A percentile compares a stretch with the other conserved stretches of the same genome.
phyloP scores from a whole-genome alignment of 140 eudicot genomes.

The Senecio squalidus region DNA sequence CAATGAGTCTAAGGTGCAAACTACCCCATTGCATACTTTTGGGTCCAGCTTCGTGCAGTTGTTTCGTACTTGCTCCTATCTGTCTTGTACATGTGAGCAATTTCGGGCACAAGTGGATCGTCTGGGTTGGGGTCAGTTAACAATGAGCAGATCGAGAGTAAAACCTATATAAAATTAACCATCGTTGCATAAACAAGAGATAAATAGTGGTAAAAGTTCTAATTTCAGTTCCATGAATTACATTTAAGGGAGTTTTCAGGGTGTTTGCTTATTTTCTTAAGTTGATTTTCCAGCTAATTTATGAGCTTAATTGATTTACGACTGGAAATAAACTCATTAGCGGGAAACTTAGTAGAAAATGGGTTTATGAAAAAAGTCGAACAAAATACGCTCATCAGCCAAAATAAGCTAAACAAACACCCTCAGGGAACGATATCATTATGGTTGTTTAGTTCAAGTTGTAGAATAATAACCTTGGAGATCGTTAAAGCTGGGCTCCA shows the following conservation, averaged over 20 bases:
- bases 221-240: too few relatives aligned
- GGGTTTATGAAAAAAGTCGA: too few relatives aligned
- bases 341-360: too few relatives aligned
- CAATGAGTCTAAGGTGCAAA: background rate
- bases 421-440: too few relatives aligned
- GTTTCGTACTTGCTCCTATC: constrained; percentile 39
- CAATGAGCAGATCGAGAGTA: constrained; percentile 32
- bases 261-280: too few relatives aligned
- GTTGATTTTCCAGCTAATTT: too few relatives aligned
- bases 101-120: constrained; percentile 42
- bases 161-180: constrained; percentile 2
- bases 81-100: constrained; percentile 45
- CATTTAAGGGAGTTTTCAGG: too few relatives aligned
- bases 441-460: background rate
- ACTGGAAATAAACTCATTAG: too few relatives aligned
- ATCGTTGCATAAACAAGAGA: background rate
- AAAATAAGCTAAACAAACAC: too few relatives aligned
- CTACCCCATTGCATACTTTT: constrained; percentile 37
- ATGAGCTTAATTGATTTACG: too few relatives aligned
- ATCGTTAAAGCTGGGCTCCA: constrained; percentile 86
- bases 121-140: constrained; percentile 37
- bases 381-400: too few relatives aligned
- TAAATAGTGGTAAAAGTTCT: too few relatives aligned
- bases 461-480: constrained; percentile 46
- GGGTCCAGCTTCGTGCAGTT: constrained; percentile 41